phyloP scores from a whole-genome alignment of 2,329 filamentous ascomycete genomes.

The Colletotrichum spaethianum region DNA sequence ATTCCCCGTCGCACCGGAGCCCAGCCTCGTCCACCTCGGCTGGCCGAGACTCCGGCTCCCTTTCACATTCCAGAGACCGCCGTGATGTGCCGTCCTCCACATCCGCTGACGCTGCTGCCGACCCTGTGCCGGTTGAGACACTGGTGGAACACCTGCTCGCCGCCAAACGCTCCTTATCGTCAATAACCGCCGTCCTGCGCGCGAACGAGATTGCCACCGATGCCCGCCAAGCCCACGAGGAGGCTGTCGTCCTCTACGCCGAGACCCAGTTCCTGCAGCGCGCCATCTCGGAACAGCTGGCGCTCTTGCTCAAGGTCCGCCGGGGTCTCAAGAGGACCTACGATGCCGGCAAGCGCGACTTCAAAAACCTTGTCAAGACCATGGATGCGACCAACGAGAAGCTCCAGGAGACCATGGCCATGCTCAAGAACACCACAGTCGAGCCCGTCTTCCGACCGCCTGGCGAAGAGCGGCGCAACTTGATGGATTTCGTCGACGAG shows the following conservation, averaged over 20 bases:
- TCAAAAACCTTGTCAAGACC: constrained; percentile 71
- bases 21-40: constrained; percentile 42
- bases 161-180: constrained; percentile 88
- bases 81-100: constrained; percentile 46
- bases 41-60: constrained; percentile 38
- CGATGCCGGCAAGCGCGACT: constrained; percentile 71
- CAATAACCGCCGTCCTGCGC: constrained; percentile 85
- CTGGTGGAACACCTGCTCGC: constrained; percentile 88
- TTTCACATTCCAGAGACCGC: constrained; percentile 38
- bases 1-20: constrained; percentile 38
- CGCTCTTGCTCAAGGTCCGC: constrained; percentile 66
- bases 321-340: constrained; percentile 68
- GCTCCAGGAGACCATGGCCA: constrained; percentile 76
- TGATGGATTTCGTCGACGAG: constrained; percentile 85
- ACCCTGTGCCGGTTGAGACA: constrained; percentile 74
- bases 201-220: constrained; percentile 88
- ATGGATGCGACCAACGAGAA: constrained; percentile 77
- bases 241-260: constrained; percentile 80
- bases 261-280: constrained; percentile 77
- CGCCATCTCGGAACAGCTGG: constrained; percentile 71
- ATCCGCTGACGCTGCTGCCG: constrained; percentile 47
- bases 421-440: constrained; percentile 75
- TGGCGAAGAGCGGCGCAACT: constrained; percentile 70
- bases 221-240: constrained; percentile 82
- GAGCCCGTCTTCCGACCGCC: constrained; percentile 73